Conservation (phyloP, 768 basidiomycete species). For the Amanita thiersii region DNA sequence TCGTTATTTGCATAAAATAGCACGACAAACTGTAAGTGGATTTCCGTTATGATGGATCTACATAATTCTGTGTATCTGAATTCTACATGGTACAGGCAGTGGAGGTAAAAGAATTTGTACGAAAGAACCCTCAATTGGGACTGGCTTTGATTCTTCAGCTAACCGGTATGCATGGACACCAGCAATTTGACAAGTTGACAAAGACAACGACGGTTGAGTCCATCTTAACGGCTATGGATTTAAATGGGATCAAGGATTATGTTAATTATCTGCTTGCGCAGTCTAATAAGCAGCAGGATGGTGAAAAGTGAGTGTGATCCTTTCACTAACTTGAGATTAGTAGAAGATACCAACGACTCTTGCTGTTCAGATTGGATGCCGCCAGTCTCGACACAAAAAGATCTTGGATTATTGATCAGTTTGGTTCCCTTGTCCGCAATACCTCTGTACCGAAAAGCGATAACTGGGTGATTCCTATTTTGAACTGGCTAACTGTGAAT, state of each 20-base stretch:
- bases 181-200: constrained; percentile 88
- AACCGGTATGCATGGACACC: constrained; percentile 73
- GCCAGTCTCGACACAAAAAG: constrained; percentile 48
- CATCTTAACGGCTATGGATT: constrained; percentile 67
- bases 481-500: constrained; percentile 78
- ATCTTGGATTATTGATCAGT: constrained; percentile 83
- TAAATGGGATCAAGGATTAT: constrained; percentile 69
- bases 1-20: constrained; percentile 84
- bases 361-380: constrained; percentile 29
- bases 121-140: constrained; percentile 69
- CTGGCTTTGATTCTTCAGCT: constrained; percentile 82
- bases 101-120: constrained; percentile 68
- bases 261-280: constrained; percentile 63
- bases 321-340: constrained; percentile 2
- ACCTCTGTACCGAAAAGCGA: constrained; percentile 74
- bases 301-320: constrained; percentile 29
- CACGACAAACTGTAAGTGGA: constrained; percentile 65
- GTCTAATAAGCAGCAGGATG: constrained; percentile 38
- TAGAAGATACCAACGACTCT: constrained; percentile 4
- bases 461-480: constrained; percentile 60
- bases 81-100: constrained; percentile 41
- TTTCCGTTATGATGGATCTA: not conserved
- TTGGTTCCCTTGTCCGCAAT: constrained; percentile 71
- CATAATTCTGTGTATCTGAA: constrained; percentile 1
- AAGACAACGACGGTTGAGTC: constrained; percentile 89